Base-by-base conservation (phyloP, 768 basidiomycete genomes). In the Calocybe indica region DNA sequence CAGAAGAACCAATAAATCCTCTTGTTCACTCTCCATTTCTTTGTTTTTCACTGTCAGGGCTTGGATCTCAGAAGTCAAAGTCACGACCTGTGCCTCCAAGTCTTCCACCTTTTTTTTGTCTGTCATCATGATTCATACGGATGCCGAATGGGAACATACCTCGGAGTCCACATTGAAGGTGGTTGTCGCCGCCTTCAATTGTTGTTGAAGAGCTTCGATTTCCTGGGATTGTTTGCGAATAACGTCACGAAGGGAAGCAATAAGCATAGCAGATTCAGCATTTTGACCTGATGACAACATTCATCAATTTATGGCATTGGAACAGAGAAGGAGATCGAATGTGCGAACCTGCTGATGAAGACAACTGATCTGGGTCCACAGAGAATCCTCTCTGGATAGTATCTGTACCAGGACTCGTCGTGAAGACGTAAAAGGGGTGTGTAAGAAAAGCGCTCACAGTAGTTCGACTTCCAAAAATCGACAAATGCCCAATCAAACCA, bases 401-500 rank as follows among this genome's bases (percentile, higher is more conserved):
- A 65, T 88, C 88, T 90, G 55, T 11, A 37, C 5, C 13, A 52
- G 15, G 15, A 48, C 31, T 44, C 31, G 11, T 15, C 40, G 40
- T 44, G 43, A 48, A 36, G 28, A 11, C 40, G 10, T 43, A 37
- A 47, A 34, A 30, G 34, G 37, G 32, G 11, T 4, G 38, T 40
- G 5, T 5, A 37, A 7, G 15, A 49, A 40, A 45, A 22, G 65
- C 32, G 43, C 88, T 61, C 57, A 95, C 95, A 91, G 60, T 93
- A 96, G 60, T 95, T 94, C 40, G 91, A 93, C 70, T 98, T 98
- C 88, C 92, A 94, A 64, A 97, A 99, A 65, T 99, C 96, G 5
- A 96, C 82, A 66, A 98, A 98, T 0, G 85, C 79, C 92, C 94
- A 98, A 63, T 98, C 94, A 60, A 98, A 89, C 96, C 96, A 98